Base-by-base conservation (phyloP, 306 rosid species). In the Boehmeria nivea region DNA sequence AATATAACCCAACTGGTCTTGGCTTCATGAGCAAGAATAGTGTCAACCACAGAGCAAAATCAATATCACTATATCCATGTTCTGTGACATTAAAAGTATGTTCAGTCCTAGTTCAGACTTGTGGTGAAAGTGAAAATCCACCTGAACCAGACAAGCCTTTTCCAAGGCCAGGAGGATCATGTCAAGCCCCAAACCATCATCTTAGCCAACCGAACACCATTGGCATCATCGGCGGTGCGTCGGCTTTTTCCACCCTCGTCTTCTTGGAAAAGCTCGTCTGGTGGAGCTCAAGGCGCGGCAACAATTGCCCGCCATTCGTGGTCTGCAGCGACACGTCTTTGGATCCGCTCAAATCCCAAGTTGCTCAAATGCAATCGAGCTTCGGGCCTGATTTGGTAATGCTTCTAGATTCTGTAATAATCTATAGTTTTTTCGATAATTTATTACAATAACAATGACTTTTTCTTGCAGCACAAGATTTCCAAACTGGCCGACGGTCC, bases 261-360 rank as follows among this genome's bases (percentile, higher is more conserved):
- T 88, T 85, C 91, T 43, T 88, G 74, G 96, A 88, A 64, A 88
- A 88, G 67, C 88, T 88, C 44, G 94, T 75, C 31, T 74, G 79
- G 68, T 84, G 83, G 94, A 70, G 90, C 42, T 51, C 77, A 59
- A 85, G 77, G 53, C 67, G 70, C 42, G 88, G 90, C 23, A 31
- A 10, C 36, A 67, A 68, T 43, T 77, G 96, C 51, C 81, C 87
- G 2, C 96, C 96, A 26, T 88, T 88, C 28, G 81, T 88, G 37
- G 89, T 81, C 17, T 84, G 89, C 67, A 84, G 82, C 6, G 96
- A 88, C 67, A 77, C 86, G 6, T 50, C 78, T 16, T 46, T 63
- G 59, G 45, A 40, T 64, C 65, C 84, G 27, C 23, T 36, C 6
- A 62, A 53, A 43, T 54, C 28, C 27, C 69, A 63, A 57, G 20